Percentiles rank a stretch among this genome's conserved stretches.
Conservation (phyloP, 2,329 filamentous ascomycete genomes). For the Pseudopyricularia cyperi region DNA sequence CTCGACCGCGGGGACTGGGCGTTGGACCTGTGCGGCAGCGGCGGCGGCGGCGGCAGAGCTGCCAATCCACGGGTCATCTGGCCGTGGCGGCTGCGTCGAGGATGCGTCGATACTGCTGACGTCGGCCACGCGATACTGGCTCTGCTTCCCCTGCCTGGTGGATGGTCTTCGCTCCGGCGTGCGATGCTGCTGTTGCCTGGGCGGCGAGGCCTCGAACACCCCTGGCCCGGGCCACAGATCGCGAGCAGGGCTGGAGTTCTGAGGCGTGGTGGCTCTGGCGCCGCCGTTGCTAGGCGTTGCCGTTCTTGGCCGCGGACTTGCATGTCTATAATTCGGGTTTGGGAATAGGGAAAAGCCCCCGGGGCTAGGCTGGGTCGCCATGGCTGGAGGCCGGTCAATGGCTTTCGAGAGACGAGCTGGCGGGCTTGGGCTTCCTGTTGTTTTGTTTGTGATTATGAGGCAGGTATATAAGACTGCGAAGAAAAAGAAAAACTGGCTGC, state of each 20-base stretch:
- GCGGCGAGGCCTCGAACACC: not conserved
- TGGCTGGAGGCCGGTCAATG: conserved; percentile 9
- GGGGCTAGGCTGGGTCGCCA: conserved; percentile 24
- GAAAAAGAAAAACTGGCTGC: not conserved
- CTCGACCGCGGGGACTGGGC: conserved; percentile 24
- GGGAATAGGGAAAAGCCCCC: conserved; percentile 47
- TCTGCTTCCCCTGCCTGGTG: conserved; percentile 19
- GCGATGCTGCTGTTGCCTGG: conserved; percentile 17
- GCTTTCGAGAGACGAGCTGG: too few species aligned
- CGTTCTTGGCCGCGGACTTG: conserved; percentile 19
- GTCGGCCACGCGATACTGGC: conserved; percentile 10
- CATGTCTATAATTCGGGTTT: conserved; percentile 26
- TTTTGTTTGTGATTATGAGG: not conserved
- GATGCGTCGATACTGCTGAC: not conserved
- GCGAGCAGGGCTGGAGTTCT: conserved; percentile 15
- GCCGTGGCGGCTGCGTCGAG: not conserved
- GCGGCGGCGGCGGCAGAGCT: not conserved
- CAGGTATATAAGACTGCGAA: not conserved
- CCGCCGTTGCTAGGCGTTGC: conserved; percentile 19
- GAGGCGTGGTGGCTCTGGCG: conserved; percentile 8
- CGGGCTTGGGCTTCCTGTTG: not conserved
- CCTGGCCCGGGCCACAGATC: conserved; percentile 3
- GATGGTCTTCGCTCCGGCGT: conserved; percentile 18
- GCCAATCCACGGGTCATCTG: not conserved
- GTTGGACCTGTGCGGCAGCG: conserved; percentile 18